Evolutionary conservation across 1,284 basidiomycete species (phyloP), one percentile per base, ranked within the genome.

Genomic region (Boletellus deceptivus): DNA sequence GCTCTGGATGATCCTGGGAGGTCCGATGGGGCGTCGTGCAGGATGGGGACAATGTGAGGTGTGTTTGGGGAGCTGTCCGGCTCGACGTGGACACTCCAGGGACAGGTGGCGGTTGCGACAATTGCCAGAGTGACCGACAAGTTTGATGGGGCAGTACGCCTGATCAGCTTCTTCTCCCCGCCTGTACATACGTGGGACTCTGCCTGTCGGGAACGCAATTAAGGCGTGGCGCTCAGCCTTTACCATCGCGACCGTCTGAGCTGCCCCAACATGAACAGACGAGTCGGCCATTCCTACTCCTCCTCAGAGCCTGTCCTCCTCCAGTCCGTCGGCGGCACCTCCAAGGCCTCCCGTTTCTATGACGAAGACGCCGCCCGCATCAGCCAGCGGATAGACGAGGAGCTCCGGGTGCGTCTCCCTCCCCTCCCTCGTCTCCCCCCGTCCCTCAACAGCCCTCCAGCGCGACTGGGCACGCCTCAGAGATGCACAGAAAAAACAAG

Each of bases 351-450:
- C 33, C 68, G 46, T 33, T 67, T 64, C 40, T 72, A 75, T 40
- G 72, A 78, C 24, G 75, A 75, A 42, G 74, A 79, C 47, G 79
- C 84, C 4, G 62, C 72, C 34, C 75, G 75, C 46, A 72, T 79
- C 55, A 86, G 81, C 71, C 77, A 78, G 60, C 70, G 72, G 60
- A 89, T 89, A 62, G 87, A 89, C 66, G 84, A 87, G 50, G 82
- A 85, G 45, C 71, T 89, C 60, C 81, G 73, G 71, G 86, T 86
- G 50, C 65, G 34, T 43, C 54, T 40, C 31, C 36, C 46, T 6
- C 40, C 17, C 20, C 42, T 35, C 13, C 0, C 1, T 6, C 1
- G n/a, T 31, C 41, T 24, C 34, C 25, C 33, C 27, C 24, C 24
- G 29, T 4, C 42, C 36, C 44, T 53, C 29, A 44, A 48, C 18